Evolutionary conservation across 352 stramenopile species (phyloP).

Genomic region (Pythium dissotocum): DNA sequence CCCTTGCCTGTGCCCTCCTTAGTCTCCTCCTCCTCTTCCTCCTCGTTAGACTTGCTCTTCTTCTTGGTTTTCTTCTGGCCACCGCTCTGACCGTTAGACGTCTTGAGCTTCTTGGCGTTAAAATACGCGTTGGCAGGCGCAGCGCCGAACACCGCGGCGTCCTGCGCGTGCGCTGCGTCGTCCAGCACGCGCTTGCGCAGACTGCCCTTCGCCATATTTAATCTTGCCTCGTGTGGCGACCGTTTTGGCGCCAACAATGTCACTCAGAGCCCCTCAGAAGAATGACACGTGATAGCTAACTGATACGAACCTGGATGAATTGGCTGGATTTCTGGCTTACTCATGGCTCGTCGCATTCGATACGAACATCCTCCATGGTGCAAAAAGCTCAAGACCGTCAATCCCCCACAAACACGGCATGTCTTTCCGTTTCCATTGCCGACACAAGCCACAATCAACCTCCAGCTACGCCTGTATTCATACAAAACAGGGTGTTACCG

Average conservation of each 20-base stretch:
- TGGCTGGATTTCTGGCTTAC: too few species aligned
- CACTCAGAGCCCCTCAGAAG: conserved; percentile 14
- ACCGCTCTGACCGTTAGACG: neutral
- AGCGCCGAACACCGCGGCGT: conserved; percentile 7
- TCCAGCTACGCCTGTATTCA: too few species aligned
- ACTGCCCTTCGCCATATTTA: neutral
- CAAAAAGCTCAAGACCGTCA: too few species aligned
- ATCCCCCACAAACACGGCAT: too few species aligned
- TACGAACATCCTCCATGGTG: too few species aligned
- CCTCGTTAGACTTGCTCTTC: neutral
- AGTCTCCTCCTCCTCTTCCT: neutral
- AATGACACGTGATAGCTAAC: neutral
- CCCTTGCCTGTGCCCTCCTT: neutral
- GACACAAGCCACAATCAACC: too few species aligned
- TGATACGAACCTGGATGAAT: too few species aligned
- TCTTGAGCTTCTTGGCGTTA: conserved; percentile 15
- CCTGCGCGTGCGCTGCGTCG: neutral
- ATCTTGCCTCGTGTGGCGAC: neutral
- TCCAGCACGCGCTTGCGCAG: conserved; percentile 12
- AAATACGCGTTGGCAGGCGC: conserved; percentile 20
- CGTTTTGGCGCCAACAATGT: neutral
- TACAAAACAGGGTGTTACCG: too few species aligned
- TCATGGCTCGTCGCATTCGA: too few species aligned
- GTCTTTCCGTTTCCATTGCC: too few species aligned
- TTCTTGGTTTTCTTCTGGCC: neutral